Base-by-base conservation (phyloP, 352 stramenopile species). In the Paralagenidium karlingii region DNA sequence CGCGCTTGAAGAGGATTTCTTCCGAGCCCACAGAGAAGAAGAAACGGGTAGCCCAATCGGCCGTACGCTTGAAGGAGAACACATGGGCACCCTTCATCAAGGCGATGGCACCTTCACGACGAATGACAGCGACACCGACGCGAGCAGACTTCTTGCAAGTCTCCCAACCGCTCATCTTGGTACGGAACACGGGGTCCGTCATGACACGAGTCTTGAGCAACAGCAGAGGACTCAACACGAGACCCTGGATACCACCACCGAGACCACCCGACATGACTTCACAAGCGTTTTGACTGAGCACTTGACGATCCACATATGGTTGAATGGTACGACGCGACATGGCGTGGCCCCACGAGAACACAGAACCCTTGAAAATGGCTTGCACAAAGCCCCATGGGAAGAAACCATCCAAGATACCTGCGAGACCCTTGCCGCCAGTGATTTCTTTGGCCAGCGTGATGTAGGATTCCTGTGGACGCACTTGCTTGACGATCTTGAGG, bases 191-290 rank as follows among this genome's bases (percentile, higher is more conserved):
- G 3, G 80, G 71, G 49, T 97, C 82, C 1, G 88, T 97, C 88
- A 97, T 97, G 30, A 97, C 88, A 31, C 88, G 80, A 34, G 88
- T 97, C 67, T 97, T 97, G 29, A 97, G 65, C 38, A 97, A 61
- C 39, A 97, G 67, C 49, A 82, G 94, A 2, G 88, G 88, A 20
- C 73, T 94, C 20, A 97, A 69, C 38, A 92, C 83, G 31, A 96
- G 82, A n/a, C 87, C 88, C 58, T 97, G 88, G 51, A 97, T 76
- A 22, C 81, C 85, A 54, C 88, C 88, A 24, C 75, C 86, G 18
- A 91, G 71, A 31, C 84, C 88, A 39, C 88, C 88, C 22, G 84
- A 78, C 13, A 96, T 49, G 24, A 93, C 80, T 39, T 94, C 67
- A 10, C 78, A 73, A 28, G 59, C 51, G 43, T 63, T 53, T 24